Evolutionary conservation across 106 monocot species (phyloP), one percentile per base, ranked within the genome.

Genomic region (Gastrodia elata): DNA sequence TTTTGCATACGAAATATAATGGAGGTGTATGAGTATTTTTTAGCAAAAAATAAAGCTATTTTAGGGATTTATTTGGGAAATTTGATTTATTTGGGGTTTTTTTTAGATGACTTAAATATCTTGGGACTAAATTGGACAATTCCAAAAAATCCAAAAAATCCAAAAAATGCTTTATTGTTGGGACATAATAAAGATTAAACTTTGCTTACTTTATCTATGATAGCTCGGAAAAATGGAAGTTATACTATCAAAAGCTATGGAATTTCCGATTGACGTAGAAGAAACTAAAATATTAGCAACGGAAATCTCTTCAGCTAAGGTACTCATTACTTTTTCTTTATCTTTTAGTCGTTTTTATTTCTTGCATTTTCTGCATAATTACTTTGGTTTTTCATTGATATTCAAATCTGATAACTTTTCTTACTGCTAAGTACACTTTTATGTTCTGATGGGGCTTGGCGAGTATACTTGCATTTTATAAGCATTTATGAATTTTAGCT

Each of bases 301-400:
- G 8, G 76, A 80, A 68, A 79, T 91, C 40, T 82, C 86, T 77
- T 86, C 82, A 76, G 83, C 83, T 44, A 91, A 91, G 91, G 91
- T 91, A 76, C 68, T 10, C 5, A 26, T 2, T n/a, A 44, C 32
- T 32, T 30, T 61, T 61, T 11, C 18, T 61, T 64, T 8, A 13
- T 52, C 30, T 38, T 64, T 14, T 26, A 25, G 41, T 27, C 27
- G 15, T 43, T 43, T 71, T 0, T 42, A 27, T 41, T n/a, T 40
- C 43, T 38, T 20, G 15, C 38, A 10, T 64, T 22, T 55, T 55
- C 55, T n/a, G 6, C 18, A n/a, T 55, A n/a, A 55, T 55, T 55
- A n/a, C 55, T 64, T 64, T 64, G 15, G 28, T 30, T 30, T 64
- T 10, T 32, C 32, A 64, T 32, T 64, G 64, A 30, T 30, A 30